Base-by-base conservation (phyloP, 345 rosid species). In the Cardamine chenopodiifolia region DNA sequence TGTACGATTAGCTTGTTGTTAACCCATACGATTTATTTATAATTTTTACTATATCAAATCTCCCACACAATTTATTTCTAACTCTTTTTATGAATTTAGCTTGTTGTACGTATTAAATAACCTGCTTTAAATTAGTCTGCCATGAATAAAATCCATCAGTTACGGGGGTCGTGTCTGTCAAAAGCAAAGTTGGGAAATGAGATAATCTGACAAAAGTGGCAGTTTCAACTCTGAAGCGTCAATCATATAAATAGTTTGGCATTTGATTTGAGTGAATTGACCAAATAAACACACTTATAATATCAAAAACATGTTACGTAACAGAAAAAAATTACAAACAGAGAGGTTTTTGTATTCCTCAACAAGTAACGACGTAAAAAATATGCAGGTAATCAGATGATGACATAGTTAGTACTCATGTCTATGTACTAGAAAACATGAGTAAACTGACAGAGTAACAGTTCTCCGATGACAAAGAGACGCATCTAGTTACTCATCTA, bases 121-220 rank as follows among this genome's bases (percentile, higher is more conserved):
- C 20, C 17, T 45, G 10, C 25, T 2, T 48, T 9, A 48, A 17
- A 47, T 18, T 48, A 49, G 14, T 49, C 14, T 19, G 0, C 6
- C 54, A 49, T 49, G 11, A 54, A 54, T 23, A 13, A 52, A 52
- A 50, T 22, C 25, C 2, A 49, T 23, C 6, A 25, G 18, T 53
- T 54, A 26, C 19, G 34, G 59, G 29, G 34, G 34, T 54, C 59
- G 32, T 26, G 34, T 54, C 59, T 26, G 11, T 18, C 1, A 26
- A 54, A 54, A 54, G 59, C 34, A 54, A 54, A 26, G 12, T 54
- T 54, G 34, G 59, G 35, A 54, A 54, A n/a, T 14, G 59, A 54
- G 2, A 26, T 26, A 54, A 54, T 26, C 35, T 26, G 59, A 54
- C 59, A 54, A 54, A 25, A 54, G 19, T 54, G 12, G 35, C 59